A percentile compares a stretch with the other conserved stretches of the same genome.
These are phyloP conservation scores for Solanum bulbocastanum DNA, from an alignment of 257 asterid genomes.

Conservation along the genomic window DNA sequence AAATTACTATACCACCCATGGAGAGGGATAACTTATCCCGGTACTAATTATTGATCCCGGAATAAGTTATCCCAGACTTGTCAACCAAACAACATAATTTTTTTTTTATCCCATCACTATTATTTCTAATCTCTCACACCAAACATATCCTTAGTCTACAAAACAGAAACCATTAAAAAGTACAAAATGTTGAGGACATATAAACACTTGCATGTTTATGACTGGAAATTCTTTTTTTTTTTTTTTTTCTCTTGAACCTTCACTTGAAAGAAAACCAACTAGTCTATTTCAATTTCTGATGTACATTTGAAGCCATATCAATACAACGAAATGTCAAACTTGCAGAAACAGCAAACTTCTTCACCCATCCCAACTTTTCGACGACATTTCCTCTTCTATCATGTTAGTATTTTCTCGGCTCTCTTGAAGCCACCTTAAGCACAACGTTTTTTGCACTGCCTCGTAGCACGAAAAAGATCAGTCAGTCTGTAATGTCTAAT, in stretches of 20 bases:
- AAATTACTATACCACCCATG: no score
- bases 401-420: not conserved
- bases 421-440: not conserved
- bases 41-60: no score
- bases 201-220: not conserved
- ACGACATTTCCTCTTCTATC: not conserved
- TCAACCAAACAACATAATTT: no score
- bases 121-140: no score
- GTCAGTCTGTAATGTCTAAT: not conserved
- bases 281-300: not conserved
- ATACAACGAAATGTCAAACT: not conserved
- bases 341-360: not conserved
- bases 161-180: not conserved
- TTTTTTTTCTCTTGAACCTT: not conserved
- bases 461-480: not conserved
- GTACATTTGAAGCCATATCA: not conserved
- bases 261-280: not conserved
- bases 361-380: not conserved
- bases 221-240: not conserved
- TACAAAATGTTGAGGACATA: not conserved
- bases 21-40: no score
- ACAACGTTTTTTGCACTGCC: not conserved
- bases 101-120: no score
- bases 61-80: no score
- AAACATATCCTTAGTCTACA: no score